Evolutionary conservation across 768 basidiomycete genomes (phyloP), one percentile per base, ranked within the genome.

Genomic region (Tricholoma bakamatsutake): DNA sequence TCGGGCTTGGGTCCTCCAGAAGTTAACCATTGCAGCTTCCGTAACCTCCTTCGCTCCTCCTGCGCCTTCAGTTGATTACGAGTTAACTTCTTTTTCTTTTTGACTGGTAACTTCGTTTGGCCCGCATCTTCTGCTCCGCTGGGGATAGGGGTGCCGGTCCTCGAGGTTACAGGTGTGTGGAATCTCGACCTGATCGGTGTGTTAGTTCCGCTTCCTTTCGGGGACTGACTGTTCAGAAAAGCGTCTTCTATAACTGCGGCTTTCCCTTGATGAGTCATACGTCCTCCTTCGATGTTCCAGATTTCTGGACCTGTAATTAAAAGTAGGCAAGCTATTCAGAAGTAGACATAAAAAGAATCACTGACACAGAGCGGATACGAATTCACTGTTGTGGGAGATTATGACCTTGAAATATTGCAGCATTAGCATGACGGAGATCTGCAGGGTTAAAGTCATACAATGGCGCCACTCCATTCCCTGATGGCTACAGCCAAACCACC

Each of bases 401-500:
- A 97, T 97, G 65, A 93, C 85, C 87, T 89, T 62, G 27, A 17
- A 51, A 18, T 24, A 47, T 39, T 18, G 30, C 18, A 12, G 17
- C 5, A 52, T 37, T 24, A 52, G 24, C 30, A 8, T 31, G 15
- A 17, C 30, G 28, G 7, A 48, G 46, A 4, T 31, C 28, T 30
- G 31, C 53, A 27, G 28, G 49, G 13, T 33, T 43, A 46, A 17
- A 37, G 21, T 70, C 82, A 62, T 76, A 88, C 87, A 35, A 94
- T 90, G 43, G 90, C 93, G 55, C 96, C 95, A 47, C 83, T 83
- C 95, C 96, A 98, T 60, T 96, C 91, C 60, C 82, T 86, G 73
- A 98, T 98, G 43, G 96, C 95, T 27, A 96, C 86, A 34, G 95
- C 93, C 40, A 98, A 76, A 57, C 96, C 95, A 61, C 95, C 95